Conservation (phyloP, 495 filamentous ascomycete genomes). For the Parmelia sp. region DNA sequence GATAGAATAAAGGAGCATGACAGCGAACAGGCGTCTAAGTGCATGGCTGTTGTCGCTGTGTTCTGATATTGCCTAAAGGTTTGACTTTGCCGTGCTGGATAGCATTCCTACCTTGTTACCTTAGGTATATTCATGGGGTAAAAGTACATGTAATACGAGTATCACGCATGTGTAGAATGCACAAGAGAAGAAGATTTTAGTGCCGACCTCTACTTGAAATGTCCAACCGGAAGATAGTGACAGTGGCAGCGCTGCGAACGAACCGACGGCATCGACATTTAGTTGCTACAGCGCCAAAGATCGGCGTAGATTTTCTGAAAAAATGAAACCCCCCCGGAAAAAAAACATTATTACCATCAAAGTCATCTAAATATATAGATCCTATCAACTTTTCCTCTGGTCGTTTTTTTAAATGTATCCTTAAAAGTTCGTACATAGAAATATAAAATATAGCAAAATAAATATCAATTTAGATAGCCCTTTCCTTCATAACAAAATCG, state of each 20-base stretch:
- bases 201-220: no score
- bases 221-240: no score
- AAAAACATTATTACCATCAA: no score
- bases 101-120: background rate
- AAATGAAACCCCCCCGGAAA: no score
- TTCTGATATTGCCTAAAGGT: background rate
- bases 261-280: background rate
- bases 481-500: no score
- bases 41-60: background rate
- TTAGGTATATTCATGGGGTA: background rate
- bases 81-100: background rate
- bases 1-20: constrained; percentile 54
- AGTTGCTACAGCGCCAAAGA: background rate
- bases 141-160: background rate
- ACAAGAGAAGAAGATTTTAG: background rate
- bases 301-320: no score
- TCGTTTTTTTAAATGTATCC: no score
- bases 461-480: no score
- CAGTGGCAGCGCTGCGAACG: background rate
- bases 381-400: no score
- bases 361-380: no score
- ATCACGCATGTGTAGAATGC: background rate
- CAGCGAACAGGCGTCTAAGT: background rate
- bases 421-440: no score
- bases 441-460: no score